Base-by-base conservation (phyloP, 306 rosid genomes). In the Vigna mungo region DNA sequence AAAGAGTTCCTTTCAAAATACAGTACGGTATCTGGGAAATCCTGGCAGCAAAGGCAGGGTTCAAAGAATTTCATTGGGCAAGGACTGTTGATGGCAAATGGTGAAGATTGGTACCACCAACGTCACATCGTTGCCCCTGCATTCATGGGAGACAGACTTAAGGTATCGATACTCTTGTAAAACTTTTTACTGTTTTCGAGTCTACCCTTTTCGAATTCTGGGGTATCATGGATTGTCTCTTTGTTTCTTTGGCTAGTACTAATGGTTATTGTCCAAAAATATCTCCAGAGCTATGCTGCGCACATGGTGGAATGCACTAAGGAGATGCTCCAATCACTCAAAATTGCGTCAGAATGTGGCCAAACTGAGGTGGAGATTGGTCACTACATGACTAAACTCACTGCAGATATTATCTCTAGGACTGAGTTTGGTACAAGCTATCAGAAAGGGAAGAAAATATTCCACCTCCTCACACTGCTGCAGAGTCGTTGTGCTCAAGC, bases 271-370 rank as follows among this genome's bases (percentile, higher is more conserved):
- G n/a, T n/a, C n/a, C n/a, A n/a, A n/a, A n/a, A n/a, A n/a, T n/a
- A n/a, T n/a, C n/a, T n/a, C n/a, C n/a, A n/a, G 99, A 88, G 91
- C 76, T 96, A 92, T 85, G 96, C 89, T 30, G 97, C 92, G 47
- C 74, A 87, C 79, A 96, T 96, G 99, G 97, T 92, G 86, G 97
- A 91, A 72, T 96, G 96, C 90, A 96, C 99, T 54, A 76, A 84
- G 75, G 85, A 89, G 84, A 85, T 87, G 91, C 85, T 96, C 30
- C 86, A 87, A 72, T 83, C 96, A 41, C 84, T 96, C 2, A 36
- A 81, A 79, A 82, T 81, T 32, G 89, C 80, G 64, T 43, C 87
- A 0, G 80, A 80, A 1, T 37, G 84, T 39, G 93, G 94, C 13
- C 55, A 68, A 27, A 82, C 6, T 3, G 98, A 89, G 85, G 85